A percentile compares a stretch with the other conserved stretches of the same genome.
Evolutionary conservation across 108 stramenopile genomes (phyloP).

Genomic region (Epithemia pelagica): DNA sequence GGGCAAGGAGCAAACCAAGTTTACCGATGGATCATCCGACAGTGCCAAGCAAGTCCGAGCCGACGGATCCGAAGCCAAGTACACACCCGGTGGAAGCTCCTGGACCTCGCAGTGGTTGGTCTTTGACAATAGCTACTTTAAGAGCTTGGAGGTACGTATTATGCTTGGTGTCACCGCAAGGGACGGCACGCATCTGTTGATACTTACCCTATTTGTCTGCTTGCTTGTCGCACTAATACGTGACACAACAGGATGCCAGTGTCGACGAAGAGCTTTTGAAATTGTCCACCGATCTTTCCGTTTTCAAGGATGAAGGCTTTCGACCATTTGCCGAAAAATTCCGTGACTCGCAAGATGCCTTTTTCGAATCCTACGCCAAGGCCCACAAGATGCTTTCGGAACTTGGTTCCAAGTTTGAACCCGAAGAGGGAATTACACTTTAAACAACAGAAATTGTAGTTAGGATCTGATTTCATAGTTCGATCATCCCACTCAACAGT

Average conservation of each 20-base stretch:
- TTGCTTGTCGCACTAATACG: not conserved
- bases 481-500: no score
- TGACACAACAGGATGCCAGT: constrained; percentile 26
- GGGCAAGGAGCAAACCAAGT: constrained; percentile 86
- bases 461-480: no score
- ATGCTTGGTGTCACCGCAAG: no score
- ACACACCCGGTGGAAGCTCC: constrained; percentile 79
- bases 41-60: constrained; percentile 45
- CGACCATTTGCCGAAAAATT: constrained; percentile 65
- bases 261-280: constrained; percentile 68
- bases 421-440: constrained; percentile 40
- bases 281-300: constrained; percentile 63
- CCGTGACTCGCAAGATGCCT: constrained; percentile 80
- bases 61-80: constrained; percentile 83
- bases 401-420: constrained; percentile 80
- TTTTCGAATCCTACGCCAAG: constrained; percentile 87
- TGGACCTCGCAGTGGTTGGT: constrained; percentile 74
- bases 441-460: constrained; percentile 10
- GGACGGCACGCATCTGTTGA: no score
- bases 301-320: constrained; percentile 72
- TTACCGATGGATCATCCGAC: constrained; percentile 74
- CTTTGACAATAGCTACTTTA: constrained; percentile 89
- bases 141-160: constrained; percentile 8
- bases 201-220: not conserved
- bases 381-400: constrained; percentile 90